phyloP scores from a whole-genome alignment of 306 rosid species.

The Medicago ruthenica region DNA sequence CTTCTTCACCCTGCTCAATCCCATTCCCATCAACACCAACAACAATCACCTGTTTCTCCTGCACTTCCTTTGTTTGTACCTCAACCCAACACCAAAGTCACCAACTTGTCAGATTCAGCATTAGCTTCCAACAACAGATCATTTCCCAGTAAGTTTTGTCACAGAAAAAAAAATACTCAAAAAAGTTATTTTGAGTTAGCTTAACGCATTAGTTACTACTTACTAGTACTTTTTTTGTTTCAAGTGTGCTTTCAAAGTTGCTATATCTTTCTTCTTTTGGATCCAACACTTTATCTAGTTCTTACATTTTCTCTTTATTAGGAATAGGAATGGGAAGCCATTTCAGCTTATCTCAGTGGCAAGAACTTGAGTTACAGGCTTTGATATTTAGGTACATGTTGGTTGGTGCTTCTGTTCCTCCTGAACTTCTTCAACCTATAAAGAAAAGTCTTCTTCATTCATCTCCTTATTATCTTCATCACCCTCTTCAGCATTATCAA shows the following conservation, averaged over 20 bases:
- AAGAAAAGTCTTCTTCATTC: conserved; percentile 74
- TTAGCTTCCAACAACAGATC: conserved; percentile 46
- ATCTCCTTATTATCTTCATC: conserved; percentile 59
- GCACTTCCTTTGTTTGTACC: conserved; percentile 80
- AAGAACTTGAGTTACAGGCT: conserved; percentile 96
- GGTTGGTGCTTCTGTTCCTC: conserved; percentile 88
- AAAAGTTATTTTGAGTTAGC: conserved; percentile 9
- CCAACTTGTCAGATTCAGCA: conserved; percentile 64
- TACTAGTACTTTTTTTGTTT: conserved; percentile 13
- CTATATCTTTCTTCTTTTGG: conserved; percentile 21
- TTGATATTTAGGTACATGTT: conserved; percentile 84
- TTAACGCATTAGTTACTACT: conserved; percentile 23
- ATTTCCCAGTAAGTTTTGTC: conserved; percentile 61
- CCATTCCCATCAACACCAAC: conserved; percentile 66
- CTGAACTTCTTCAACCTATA: conserved; percentile 87
- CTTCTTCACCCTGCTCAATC: conserved; percentile 43
- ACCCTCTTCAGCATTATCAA: conserved; percentile 69
- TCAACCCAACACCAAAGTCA: conserved; percentile 59
- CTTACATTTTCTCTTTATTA: conserved; percentile 34
- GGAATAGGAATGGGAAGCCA: conserved; percentile 66
- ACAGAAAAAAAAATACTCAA: too few species aligned
- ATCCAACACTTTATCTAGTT: conserved; percentile 20
- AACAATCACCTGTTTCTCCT: conserved; percentile 47
- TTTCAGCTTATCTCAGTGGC: conserved; percentile 90
- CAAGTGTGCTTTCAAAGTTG: conserved; percentile 33